Evolutionary conservation across 1,139 yeast genomes (phyloP), one percentile per base, ranked within the genome.

Genomic region (Candida smagusa): DNA sequence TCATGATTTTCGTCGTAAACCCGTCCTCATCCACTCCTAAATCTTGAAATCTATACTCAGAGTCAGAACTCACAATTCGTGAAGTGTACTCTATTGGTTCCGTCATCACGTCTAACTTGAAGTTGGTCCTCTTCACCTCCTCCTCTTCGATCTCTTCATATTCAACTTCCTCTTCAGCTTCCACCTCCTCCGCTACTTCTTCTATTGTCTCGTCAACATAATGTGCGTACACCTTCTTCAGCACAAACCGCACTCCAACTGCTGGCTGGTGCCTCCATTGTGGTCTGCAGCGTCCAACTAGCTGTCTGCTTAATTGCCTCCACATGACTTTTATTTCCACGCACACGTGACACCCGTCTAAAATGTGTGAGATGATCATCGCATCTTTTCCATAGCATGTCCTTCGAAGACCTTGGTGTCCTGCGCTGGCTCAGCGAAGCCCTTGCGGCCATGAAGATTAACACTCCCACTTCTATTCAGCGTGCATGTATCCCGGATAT

Each of bases 381-480:
- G 28, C 9, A 33, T 23, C 12, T n/a, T 16, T 16, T 16, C 19
- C 5, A 16, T 30, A 35, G 9, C 26, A 65, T 66, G 70, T 53
- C 68, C 12, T 89, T 89, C 54, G 68, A 73, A 43, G 71, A 72
- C 8, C 55, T 90, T 24, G 97, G 97, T 1, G 78, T 88, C 4
- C 77, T 96, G 29, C 79, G 74, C 58, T 90, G 98, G 97, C 79
- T 94, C 22, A 71, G 73, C 26, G 97, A 92, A 50, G 76, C 97
- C 0, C 73, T 92, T 5, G 63, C 66, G 1, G 79, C 95, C 13
- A 88, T 92, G 94, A 81, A 83, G 45, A 92, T 92, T 36, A 68
- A 74, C 29, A 71, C 75, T 6, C 98, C 99, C 2, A 87, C 97
- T 0, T 77, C 81, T 22, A 90, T 92, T 64, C 99, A 92, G 58